phyloP scores from a whole-genome alignment of 2,329 filamentous ascomycete species.

The Curvularia hawaiiensis region DNA sequence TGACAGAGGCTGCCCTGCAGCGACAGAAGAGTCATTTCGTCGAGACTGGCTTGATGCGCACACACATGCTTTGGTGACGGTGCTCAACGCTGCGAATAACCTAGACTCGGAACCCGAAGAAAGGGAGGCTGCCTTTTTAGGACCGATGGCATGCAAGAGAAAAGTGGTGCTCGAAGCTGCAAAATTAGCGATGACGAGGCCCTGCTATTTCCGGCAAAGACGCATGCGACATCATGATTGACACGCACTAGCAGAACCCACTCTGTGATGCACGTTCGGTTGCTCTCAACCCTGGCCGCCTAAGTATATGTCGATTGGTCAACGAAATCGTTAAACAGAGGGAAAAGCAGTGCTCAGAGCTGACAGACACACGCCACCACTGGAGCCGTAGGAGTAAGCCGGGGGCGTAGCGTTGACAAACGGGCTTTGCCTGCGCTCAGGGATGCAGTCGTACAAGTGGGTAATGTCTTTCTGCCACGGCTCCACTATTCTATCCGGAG shows the following conservation, averaged over 20 bases:
- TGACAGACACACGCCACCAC: background rate
- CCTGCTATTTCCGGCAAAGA: slow-evolving; percentile 8
- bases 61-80: background rate
- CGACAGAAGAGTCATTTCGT: background rate
- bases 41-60: background rate
- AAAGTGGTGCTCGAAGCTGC: background rate
- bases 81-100: background rate
- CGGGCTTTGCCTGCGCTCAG: slow-evolving; percentile 20
- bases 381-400: background rate
- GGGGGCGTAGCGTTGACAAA: background rate
- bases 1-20: slow-evolving; percentile 1
- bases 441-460: slow-evolving; percentile 24
- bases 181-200: slow-evolving; percentile 16
- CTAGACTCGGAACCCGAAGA: background rate
- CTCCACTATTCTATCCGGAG: background rate
- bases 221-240: slow-evolving; percentile 11
- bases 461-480: slow-evolving; percentile 1
- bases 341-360: background rate
- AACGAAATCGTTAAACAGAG: background rate
- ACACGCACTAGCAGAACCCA: background rate
- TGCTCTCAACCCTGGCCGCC: background rate
- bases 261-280: background rate
- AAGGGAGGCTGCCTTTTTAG: background rate
- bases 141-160: background rate
- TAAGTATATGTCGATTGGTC: background rate